Base-by-base conservation (phyloP, 805 yeast species). In the Kodamaea hsintzibuensis region DNA sequence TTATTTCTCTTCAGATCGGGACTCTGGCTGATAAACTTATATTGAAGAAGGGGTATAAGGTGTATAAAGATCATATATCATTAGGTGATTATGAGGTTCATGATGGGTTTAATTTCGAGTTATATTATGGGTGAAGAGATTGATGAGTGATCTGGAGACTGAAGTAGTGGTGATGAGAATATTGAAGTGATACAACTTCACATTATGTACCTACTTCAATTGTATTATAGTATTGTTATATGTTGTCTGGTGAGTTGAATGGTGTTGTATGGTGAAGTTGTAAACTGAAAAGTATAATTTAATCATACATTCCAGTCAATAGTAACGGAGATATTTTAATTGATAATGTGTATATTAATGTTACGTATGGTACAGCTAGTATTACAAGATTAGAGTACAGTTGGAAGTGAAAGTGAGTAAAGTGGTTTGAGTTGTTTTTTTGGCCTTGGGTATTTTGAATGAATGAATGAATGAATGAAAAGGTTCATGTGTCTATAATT, bases 1-100 rank as follows among this genome's bases (percentile, higher is more conserved):
- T 93, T 1, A 69, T 95, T 8, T 86, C 92, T 0, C 73, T 91
- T 8, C 98, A 93, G 68, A 81, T 89, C 16, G 97, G 97, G 0
- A 85, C 91, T 1, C 70, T 85, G 1, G 73, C 82, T 16, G 88
- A 84, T 17, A 84, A 83, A 58, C 60, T 86, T 53, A 82, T 88
- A 0, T 76, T 93, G 57, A 92, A 91, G 68, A 92, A 90, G 65
- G 97, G 98, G 1, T 86, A 91, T 63, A 86, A 83, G 59, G 82
- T 89, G 0, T 84, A 83, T 68, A 95, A 95, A 66, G 95, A 93
- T 64, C 98, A 92, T 66, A 93, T 93, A 52, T 80, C 92, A 0
- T 75, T 93, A 45, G 97, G 88, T n/a, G 99, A 93, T 69, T 93
- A 95, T 66, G 99, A 93, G 68, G 84, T 93, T 16, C 96, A 91